Percentiles rank a stretch among this genome's conserved stretches.
These are phyloP conservation scores for Capsella bursapastoris DNA, from an alignment of 345 rosid genomes.

Conservation along the genomic window DNA sequence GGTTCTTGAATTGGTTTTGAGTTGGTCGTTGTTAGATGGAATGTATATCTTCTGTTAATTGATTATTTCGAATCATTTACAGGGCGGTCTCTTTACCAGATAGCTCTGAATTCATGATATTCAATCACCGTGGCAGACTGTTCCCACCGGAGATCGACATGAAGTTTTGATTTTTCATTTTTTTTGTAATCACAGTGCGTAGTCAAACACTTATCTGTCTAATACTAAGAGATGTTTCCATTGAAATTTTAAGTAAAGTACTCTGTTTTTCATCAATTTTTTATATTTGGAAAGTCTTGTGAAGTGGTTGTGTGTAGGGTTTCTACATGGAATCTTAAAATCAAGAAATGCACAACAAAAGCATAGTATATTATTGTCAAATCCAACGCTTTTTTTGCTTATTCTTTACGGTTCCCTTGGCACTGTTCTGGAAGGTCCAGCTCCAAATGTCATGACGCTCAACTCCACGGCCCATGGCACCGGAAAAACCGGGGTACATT, in stretches of 20 bases:
- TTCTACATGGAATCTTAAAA: neutral
- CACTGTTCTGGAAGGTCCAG: conserved; percentile 30
- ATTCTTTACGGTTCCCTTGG: neutral
- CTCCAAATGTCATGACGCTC: conserved; percentile 25
- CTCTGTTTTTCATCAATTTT: conserved; percentile 18
- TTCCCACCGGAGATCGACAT: conserved; percentile 52
- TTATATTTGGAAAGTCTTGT: neutral
- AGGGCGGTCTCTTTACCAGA: conserved; percentile 88
- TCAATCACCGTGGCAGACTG: conserved; percentile 75
- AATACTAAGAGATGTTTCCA: conserved; percentile 21
- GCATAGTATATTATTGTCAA: neutral
- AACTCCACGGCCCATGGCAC: conserved; percentile 9
- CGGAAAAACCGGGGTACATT: conserved; percentile 9
- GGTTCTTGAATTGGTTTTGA: conserved; percentile 13
- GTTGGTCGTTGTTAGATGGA: conserved; percentile 33
- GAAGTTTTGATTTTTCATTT: conserved; percentile 49
- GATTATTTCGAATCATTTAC: conserved; percentile 13
- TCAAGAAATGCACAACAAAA: neutral
- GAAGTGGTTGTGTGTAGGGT: neutral
- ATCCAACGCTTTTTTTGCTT: neutral
- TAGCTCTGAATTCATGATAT: conserved; percentile 86
- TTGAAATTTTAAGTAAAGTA: conserved; percentile 1
- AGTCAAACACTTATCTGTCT: conserved; percentile 15
- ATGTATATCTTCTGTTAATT: conserved; percentile 8
- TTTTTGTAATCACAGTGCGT: neutral